A percentile compares a stretch with the other conserved stretches of the same genome.
Conservation (phyloP, 768 basidiomycete genomes). For the Pleurotus tuber-regium region DNA sequence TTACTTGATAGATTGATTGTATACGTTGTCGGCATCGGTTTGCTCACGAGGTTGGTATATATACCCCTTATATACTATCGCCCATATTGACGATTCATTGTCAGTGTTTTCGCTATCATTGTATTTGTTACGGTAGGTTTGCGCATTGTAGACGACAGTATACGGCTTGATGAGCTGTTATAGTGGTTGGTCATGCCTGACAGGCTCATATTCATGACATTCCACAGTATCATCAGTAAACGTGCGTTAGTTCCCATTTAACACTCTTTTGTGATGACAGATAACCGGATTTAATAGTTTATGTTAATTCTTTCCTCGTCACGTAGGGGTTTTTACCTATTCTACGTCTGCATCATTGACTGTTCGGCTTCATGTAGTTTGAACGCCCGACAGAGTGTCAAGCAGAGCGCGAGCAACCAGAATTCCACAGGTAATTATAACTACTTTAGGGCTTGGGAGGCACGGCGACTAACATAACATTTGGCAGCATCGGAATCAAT, state of each 20-base stretch:
- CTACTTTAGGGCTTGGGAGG: too few species aligned
- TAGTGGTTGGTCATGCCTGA: conserved; percentile 3
- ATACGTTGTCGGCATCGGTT: neutral
- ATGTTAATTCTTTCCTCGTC: conserved; percentile 5
- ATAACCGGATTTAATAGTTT: too few species aligned
- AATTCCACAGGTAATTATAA: too few species aligned
- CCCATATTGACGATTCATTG: neutral
- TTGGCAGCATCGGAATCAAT: too few species aligned
- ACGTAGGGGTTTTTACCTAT: conserved; percentile 18
- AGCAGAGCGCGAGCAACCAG: too few species aligned
- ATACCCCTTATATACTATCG: neutral
- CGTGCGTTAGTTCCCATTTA: neutral
- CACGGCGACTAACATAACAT: too few species aligned
- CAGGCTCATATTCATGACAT: conserved; percentile 6
- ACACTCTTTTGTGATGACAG: too few species aligned
- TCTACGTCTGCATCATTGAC: too few species aligned
- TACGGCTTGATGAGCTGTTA: neutral
- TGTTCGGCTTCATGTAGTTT: too few species aligned
- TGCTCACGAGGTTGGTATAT: conserved; percentile 2
- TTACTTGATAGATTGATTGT: conserved; percentile 6
- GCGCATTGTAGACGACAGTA: neutral
- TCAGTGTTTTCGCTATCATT: neutral
- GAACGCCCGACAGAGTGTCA: too few species aligned
- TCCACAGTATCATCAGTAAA: conserved; percentile 10
- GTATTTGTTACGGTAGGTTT: conserved; percentile 1